Conservation (phyloP, 192 early-diverging fungal genomes). For the Coemansia biformis region DNA sequence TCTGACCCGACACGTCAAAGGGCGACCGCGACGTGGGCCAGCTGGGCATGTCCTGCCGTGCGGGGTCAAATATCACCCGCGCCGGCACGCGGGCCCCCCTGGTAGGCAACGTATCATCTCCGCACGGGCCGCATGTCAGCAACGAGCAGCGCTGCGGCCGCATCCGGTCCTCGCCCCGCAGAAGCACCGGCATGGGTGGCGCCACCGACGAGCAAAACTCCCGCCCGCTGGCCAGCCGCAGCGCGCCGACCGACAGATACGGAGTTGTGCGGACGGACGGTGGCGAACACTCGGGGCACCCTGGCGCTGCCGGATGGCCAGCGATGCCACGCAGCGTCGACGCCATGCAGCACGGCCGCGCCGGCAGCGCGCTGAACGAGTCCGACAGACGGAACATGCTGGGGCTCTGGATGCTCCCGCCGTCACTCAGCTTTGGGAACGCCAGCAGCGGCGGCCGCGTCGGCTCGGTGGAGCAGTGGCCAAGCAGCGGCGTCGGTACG, state of each 20-base stretch:
- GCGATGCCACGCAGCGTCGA: conserved; percentile 34
- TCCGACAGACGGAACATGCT: conserved; percentile 7
- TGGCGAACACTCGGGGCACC: conserved; percentile 1
- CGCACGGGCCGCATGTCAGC: conserved; percentile 13
- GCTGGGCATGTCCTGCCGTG: conserved; percentile 5
- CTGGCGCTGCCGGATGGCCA: conserved; percentile 15
- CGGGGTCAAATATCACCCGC: conserved; percentile 10
- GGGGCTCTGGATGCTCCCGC: conserved; percentile 4
- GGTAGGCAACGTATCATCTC: no score
- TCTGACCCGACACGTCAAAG: conserved; percentile 1
- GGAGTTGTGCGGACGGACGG: conserved; percentile 8
- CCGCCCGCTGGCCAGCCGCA: conserved; percentile 16
- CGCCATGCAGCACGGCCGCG: not conserved
- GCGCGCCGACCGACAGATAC: conserved; percentile 25
- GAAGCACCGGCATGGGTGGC: conserved; percentile 9
- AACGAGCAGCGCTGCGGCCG: conserved; percentile 28
- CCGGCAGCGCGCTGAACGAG: not conserved
- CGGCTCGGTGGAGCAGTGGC: conserved; percentile 1
- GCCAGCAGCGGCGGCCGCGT: conserved; percentile 1
- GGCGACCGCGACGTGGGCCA: conserved; percentile 2
- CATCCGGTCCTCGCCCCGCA: conserved; percentile 12
- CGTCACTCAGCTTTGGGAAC: conserved; percentile 16
- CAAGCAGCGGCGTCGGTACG: not conserved
- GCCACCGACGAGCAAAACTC: conserved; percentile 5
- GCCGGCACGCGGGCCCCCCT: not conserved